These are phyloP conservation scores for Paracoccidioides lutzii DNA, from an alignment of 2,329 filamentous ascomycete genomes.

Conservation along the genomic window DNA sequence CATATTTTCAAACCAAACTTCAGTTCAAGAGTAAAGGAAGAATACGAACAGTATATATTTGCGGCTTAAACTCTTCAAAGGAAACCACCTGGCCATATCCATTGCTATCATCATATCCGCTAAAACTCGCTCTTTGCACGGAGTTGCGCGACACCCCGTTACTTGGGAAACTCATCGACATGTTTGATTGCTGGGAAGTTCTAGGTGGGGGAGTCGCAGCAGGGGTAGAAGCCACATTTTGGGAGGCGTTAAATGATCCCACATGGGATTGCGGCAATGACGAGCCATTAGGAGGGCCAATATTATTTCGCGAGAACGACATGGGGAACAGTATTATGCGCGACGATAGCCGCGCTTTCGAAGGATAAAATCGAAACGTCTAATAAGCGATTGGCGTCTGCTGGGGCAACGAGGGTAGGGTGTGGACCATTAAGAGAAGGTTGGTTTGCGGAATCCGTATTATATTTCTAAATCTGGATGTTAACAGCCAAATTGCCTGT, in stretches of 20 bases:
- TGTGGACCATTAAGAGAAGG: neutral
- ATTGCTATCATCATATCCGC: conserved; percentile 30
- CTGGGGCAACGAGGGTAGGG: neutral
- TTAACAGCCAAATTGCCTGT: neutral
- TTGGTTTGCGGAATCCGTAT: neutral
- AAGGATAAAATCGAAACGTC: neutral
- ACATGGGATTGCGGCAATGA: conserved; percentile 29
- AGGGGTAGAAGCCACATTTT: conserved; percentile 34
- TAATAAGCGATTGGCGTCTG: neutral
- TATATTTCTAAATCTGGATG: neutral
- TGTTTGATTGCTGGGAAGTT: conserved; percentile 30
- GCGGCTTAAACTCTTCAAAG: conserved; percentile 30
- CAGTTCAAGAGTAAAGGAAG: neutral
- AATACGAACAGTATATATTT: conserved; percentile 35
- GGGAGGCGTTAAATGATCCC: conserved; percentile 31
- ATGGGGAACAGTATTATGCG: conserved; percentile 15
- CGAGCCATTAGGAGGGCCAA: conserved; percentile 26
- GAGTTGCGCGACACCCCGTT: conserved; percentile 22
- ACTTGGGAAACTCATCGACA: conserved; percentile 28
- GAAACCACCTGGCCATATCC: conserved; percentile 26
- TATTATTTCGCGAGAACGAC: conserved; percentile 29
- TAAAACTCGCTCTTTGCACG: conserved; percentile 23
- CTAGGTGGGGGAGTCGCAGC: conserved; percentile 33
- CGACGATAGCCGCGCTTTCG: neutral
- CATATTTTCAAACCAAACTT: neutral